Evolutionary conservation across 371 early-diverging fungal species (phyloP).

Genomic region (Syncephalis plumigaleata): DNA sequence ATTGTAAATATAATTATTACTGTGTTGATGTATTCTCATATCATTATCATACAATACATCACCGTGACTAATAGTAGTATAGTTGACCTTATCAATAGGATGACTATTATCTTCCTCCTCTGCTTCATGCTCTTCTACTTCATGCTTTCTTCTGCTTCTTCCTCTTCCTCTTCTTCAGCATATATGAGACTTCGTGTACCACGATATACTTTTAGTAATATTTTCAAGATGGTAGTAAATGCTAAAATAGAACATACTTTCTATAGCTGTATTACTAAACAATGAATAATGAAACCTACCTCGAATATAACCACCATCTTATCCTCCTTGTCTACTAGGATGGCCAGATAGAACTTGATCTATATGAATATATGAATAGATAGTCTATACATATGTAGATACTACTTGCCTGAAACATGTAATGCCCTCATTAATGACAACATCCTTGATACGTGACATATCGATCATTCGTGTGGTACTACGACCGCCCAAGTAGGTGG

Average conservation of each 20-base stretch:
- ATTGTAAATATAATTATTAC: constrained; percentile 2
- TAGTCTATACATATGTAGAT: no score
- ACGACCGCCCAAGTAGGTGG: constrained; percentile 32
- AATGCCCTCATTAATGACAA: constrained; percentile 60
- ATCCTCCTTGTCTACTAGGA: constrained; percentile 36
- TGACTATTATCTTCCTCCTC: no score
- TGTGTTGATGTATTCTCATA: no score
- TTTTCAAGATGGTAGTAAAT: constrained; percentile 28
- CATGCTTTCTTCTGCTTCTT: background rate
- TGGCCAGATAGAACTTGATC: constrained; percentile 53
- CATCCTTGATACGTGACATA: constrained; percentile 31
- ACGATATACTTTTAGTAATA: constrained; percentile 29
- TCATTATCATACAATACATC: no score
- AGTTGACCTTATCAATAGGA: no score
- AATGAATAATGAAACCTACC: constrained; percentile 16
- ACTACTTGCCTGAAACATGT: constrained; percentile 9
- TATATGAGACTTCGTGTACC: constrained; percentile 34
- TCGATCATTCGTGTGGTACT: constrained; percentile 40
- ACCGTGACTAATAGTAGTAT: no score
- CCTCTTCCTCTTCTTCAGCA: constrained; percentile 12
- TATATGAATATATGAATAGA: constrained; percentile 23
- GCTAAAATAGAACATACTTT: constrained; percentile 12
- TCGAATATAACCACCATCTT: constrained; percentile 49
- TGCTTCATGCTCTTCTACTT: no score
- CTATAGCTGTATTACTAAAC: background rate